phyloP scores from a whole-genome alignment of 225 moss, liverwort and hornwort species.

The Pleurozium schreberi region DNA sequence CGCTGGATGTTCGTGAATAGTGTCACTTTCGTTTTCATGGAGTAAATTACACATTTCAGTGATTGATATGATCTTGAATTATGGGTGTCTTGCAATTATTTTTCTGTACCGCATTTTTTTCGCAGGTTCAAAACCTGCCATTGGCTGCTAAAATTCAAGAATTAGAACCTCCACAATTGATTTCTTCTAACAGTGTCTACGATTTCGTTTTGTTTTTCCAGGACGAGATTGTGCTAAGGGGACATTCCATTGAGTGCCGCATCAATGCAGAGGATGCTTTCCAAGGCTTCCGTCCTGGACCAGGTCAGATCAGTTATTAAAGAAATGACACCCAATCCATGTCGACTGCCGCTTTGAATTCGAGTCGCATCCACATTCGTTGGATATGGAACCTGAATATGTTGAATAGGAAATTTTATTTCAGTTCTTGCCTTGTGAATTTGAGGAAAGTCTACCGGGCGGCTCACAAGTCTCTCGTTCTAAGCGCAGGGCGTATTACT shows the following conservation, averaged over 20 bases:
- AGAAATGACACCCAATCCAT: neutral
- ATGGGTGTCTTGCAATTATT: neutral
- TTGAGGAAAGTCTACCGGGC: neutral
- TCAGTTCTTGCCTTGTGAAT: neutral
- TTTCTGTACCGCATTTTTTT: neutral
- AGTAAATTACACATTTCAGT: neutral
- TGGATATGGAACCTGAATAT: too few relatives aligned
- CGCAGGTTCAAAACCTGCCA: neutral
- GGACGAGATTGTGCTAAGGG: conserved; percentile 86
- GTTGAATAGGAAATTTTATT: neutral
- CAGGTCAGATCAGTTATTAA: conserved; percentile 37
- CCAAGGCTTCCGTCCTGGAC: conserved; percentile 90
- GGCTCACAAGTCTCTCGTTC: neutral
- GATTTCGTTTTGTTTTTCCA: neutral
- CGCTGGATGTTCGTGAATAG: neutral
- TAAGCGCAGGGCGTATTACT: conserved; percentile 83
- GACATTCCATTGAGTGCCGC: conserved; percentile 95
- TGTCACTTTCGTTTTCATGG: neutral
- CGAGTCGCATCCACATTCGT: neutral
- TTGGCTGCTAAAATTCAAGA: neutral
- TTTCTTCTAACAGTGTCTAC: neutral
- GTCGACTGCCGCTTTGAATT: neutral
- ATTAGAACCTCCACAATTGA: neutral
- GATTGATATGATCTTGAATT: neutral
- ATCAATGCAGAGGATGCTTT: conserved; percentile 99